phyloP scores from a whole-genome alignment of 2,329 filamentous ascomycete species.

The Calonectria hawksworthii region DNA sequence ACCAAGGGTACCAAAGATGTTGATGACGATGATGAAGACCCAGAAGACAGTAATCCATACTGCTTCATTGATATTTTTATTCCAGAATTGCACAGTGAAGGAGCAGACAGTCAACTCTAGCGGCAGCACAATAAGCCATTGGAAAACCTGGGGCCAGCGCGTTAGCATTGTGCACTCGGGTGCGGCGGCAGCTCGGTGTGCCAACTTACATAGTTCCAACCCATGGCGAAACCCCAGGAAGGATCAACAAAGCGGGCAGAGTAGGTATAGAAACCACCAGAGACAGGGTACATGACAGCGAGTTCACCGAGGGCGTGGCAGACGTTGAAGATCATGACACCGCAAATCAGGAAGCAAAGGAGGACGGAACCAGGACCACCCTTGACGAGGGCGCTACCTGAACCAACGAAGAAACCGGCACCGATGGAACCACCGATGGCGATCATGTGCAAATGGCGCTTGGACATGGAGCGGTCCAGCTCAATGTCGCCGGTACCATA shows the following conservation, averaged over 20 bases:
- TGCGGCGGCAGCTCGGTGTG: too few relatives aligned
- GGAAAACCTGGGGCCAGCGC: conserved; percentile 54
- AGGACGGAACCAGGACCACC: conserved; percentile 64
- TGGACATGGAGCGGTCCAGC: conserved; percentile 65
- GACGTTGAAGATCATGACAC: conserved; percentile 73
- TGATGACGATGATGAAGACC: conserved; percentile 63
- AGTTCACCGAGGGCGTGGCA: conserved; percentile 73
- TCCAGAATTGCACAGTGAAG: conserved; percentile 67
- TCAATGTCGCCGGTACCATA: conserved; percentile 47
- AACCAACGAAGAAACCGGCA: conserved; percentile 74
- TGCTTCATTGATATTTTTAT: conserved; percentile 58
- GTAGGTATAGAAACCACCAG: conserved; percentile 75
- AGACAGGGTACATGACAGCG: conserved; percentile 73
- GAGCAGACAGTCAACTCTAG: conserved; percentile 65
- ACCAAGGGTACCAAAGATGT: conserved; percentile 68
- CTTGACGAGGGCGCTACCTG: conserved; percentile 65
- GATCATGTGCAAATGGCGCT: conserved; percentile 74
- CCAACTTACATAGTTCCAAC: conserved; percentile 53
- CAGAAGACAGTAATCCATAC: conserved; percentile 70
- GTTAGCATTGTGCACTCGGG: background rate
- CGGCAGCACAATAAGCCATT: conserved; percentile 65
- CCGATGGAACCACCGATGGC: conserved; percentile 73
- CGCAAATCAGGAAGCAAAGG: conserved; percentile 68
- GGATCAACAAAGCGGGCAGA: conserved; percentile 73
- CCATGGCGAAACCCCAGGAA: conserved; percentile 70